Evolutionary conservation across 306 rosid genomes (phyloP), one percentile per base, ranked within the genome.

Genomic region (Acmispon strigosus): DNA sequence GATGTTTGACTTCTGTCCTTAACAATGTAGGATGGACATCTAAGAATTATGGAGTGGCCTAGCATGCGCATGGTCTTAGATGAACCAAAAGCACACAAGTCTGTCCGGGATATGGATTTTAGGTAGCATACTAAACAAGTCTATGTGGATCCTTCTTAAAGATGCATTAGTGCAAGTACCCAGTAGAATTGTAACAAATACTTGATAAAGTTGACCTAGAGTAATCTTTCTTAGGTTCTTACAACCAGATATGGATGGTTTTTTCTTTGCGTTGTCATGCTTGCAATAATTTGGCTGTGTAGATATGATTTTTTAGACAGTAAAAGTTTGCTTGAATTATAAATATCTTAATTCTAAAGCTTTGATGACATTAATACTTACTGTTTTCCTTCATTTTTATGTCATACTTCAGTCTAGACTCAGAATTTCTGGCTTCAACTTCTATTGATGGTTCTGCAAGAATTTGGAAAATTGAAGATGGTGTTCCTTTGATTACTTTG

Each of bases 391-490:
- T 74, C 65, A 55, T 55, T 79, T 79, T 57, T 77, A 48, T 79
- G 52, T 77, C 61, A 60, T 66, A 29, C 54, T 85, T 72, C 76
- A 94, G 98, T 80, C 84, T 94, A 54, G 98, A 90, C 74, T 83
- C 97, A 5, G 97, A 90, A 76, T 90, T 84, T 81, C 85, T 94
- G 61, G 97, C 88, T 79, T 88, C 98, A 57, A 90, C 96, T 37
- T 94, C 94, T 64, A 88, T 84, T 22, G 98, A 94, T 75, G 98
- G 98, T 68, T 74, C 90, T 37, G 98, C 97, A 36, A 87, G 89
- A 77, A 77, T 94, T 61, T 94, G 98, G 98, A 90, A 90, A 69
- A 48, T 83, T 8, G 89, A 86, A 62, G 98, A 90, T 83, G 97
- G 98, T 72, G 87, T 78, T 85, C 97, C 88, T 17, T 37, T 94